phyloP scores from a whole-genome alignment of 2,329 filamentous ascomycete species.

The Sclerotinia glacialis region DNA sequence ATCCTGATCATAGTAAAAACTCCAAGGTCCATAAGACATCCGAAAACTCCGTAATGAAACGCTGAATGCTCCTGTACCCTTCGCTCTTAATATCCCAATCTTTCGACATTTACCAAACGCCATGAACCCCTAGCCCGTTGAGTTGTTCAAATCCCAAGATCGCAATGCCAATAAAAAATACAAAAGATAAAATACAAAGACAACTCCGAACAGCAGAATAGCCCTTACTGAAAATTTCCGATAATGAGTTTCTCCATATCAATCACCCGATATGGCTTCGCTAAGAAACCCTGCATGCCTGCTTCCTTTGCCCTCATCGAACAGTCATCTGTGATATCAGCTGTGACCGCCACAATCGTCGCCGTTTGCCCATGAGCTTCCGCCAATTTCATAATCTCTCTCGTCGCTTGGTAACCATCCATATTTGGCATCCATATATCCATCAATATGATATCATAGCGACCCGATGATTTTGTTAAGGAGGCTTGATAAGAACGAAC shows the following conservation, averaged over 20 bases:
- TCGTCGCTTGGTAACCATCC: constrained; percentile 68
- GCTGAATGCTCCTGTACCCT: constrained; percentile 2
- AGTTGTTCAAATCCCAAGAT: not conserved
- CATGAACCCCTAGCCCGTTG: constrained; percentile 1
- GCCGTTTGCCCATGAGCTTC: constrained; percentile 25
- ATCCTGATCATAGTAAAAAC: constrained; percentile 2
- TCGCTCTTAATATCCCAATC: not conserved
- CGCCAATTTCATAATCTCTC: constrained; percentile 51
- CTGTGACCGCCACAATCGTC: constrained; percentile 52
- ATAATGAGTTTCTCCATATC: constrained; percentile 53
- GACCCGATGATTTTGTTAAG: constrained; percentile 36
- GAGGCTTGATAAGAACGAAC: constrained; percentile 57
- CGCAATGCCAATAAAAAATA: constrained; percentile 9
- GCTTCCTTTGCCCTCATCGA: constrained; percentile 48
- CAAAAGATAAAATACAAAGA: constrained; percentile 6
- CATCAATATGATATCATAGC: constrained; percentile 66
- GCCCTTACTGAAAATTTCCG: constrained; percentile 29
- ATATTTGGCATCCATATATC: constrained; percentile 74
- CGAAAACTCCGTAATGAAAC: not conserved
- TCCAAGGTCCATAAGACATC: not conserved
- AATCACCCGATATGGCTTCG: constrained; percentile 54
- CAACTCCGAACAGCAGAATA: constrained; percentile 16
- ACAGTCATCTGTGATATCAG: constrained; percentile 53
- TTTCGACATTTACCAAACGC: constrained; percentile 3
- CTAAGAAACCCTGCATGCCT: constrained; percentile 56